These are phyloP conservation scores for Wickerhamiella sergipiensis DNA, from an alignment of 805 yeast species.

Conservation along the genomic window DNA sequence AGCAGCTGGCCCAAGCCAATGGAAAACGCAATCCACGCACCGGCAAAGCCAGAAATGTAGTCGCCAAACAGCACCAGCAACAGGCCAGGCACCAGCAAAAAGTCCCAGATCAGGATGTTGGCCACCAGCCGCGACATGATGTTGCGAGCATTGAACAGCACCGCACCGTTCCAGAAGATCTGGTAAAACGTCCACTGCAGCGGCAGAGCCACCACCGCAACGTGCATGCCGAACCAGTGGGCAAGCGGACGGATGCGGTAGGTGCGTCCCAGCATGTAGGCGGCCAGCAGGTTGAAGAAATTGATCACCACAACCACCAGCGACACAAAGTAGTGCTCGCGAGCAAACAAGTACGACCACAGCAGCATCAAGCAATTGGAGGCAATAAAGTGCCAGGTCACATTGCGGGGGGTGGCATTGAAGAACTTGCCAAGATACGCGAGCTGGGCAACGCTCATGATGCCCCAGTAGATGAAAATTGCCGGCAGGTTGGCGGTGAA, in stretches of 20 bases:
- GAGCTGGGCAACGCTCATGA: constrained; percentile 40
- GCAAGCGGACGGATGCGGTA: constrained; percentile 37
- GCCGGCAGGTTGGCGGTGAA: constrained; percentile 37
- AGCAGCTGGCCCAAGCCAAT: constrained; percentile 58
- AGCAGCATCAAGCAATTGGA: constrained; percentile 47
- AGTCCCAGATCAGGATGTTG: constrained; percentile 66
- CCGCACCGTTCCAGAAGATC: constrained; percentile 78
- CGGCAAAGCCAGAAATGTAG: constrained; percentile 53
- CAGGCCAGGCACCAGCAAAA: constrained; percentile 48
- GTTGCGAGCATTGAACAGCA: constrained; percentile 44
- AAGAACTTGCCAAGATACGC: constrained; percentile 23
- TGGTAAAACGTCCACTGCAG: constrained; percentile 61
- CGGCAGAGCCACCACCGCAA: constrained; percentile 57
- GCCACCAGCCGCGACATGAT: constrained; percentile 56
- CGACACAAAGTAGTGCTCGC: constrained; percentile 42
- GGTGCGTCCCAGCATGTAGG: constrained; percentile 49
- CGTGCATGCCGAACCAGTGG: constrained; percentile 46
- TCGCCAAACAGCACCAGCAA: constrained; percentile 50
- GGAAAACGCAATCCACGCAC: constrained; percentile 46
- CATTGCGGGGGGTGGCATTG: constrained; percentile 12
- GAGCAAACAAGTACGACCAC: constrained; percentile 53
- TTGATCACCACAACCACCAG: constrained; percentile 48
- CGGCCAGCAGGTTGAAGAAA: constrained; percentile 41
- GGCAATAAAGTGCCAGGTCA: constrained; percentile 48
- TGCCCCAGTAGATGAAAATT: constrained; percentile 41